These are phyloP conservation scores for Nitzschia sp. DNA, from an alignment of 108 stramenopile species.

Conservation along the genomic window DNA sequence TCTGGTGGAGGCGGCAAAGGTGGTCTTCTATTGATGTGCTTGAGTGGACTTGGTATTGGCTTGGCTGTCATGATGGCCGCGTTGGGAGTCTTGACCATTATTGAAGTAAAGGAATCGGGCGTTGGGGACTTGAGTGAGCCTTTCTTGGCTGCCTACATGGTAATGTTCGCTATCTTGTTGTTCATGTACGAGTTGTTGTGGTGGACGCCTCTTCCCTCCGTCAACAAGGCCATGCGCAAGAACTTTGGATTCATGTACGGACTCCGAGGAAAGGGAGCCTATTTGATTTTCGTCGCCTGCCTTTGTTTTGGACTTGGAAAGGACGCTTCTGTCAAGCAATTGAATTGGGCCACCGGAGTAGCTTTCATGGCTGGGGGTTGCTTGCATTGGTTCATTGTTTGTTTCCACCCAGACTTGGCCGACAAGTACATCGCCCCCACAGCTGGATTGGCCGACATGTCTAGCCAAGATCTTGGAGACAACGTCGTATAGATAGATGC, in stretches of 20 bases:
- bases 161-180: conserved; percentile 72
- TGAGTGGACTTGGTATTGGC: conserved; percentile 66
- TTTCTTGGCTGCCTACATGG: conserved; percentile 83
- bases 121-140: conserved; percentile 51
- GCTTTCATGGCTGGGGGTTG: conserved; percentile 60
- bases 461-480: background rate
- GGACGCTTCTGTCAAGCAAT: conserved; percentile 31
- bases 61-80: conserved; percentile 76
- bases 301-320: conserved; percentile 76
- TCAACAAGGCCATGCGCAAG: conserved; percentile 72
- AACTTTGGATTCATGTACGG: conserved; percentile 92
- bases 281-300: conserved; percentile 86
- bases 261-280: conserved; percentile 73
- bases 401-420: conserved; percentile 54
- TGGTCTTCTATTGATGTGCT: conserved; percentile 10
- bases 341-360: conserved; percentile 61
- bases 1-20: conserved; percentile 6
- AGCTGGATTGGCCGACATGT: conserved; percentile 56
- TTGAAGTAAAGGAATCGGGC: conserved; percentile 36
- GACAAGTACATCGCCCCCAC: conserved; percentile 61
- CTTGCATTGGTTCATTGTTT: conserved; percentile 58
- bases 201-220: conserved; percentile 63
- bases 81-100: conserved; percentile 72
- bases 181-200: conserved; percentile 83
- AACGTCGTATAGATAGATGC: conserved; percentile 4